Percentiles rank a stretch among this genome's conserved stretches.
These are phyloP conservation scores for Penicillium nordicum DNA, from an alignment of 2,329 filamentous ascomycete species.

Conservation along the genomic window DNA sequence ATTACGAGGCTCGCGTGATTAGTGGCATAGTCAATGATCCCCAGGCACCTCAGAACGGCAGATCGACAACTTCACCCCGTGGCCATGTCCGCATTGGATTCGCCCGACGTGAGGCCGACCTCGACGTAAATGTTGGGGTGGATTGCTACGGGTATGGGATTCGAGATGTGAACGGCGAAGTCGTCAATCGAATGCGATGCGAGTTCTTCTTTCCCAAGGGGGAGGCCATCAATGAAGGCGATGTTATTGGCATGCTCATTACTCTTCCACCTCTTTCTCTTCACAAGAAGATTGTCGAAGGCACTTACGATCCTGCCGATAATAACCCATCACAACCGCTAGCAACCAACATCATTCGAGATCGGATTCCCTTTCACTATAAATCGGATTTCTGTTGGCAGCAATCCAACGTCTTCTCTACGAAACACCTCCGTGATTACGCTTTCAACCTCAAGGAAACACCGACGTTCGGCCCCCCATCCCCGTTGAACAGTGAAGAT, in stretches of 20 bases:
- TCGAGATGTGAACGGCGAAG: slow-evolving; percentile 84
- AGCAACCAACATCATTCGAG: slow-evolving; percentile 79
- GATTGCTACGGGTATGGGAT: slow-evolving; percentile 96
- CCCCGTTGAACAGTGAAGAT: slow-evolving; percentile 63
- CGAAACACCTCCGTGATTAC: slow-evolving; percentile 79
- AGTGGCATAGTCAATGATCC: slow-evolving; percentile 54
- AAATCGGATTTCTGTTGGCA: slow-evolving; percentile 94
- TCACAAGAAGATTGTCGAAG: slow-evolving; percentile 83
- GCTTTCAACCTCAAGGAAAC: slow-evolving; percentile 46
- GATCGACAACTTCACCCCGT: slow-evolving; percentile 26
- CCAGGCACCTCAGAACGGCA: slow-evolving; percentile 21
- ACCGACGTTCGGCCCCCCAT: slow-evolving; percentile 48
- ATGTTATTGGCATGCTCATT: slow-evolving; percentile 92
- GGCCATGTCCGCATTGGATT: slow-evolving; percentile 51
- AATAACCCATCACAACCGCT: slow-evolving; percentile 55
- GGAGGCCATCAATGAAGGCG: slow-evolving; percentile 79
- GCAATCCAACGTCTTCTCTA: slow-evolving; percentile 59
- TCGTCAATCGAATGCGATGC: slow-evolving; percentile 89
- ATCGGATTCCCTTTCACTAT: slow-evolving; percentile 90
- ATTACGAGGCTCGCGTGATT: slow-evolving; percentile 89
- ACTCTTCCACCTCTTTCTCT: slow-evolving; percentile 79
- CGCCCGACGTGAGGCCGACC: slow-evolving; percentile 45
- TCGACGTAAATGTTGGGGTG: slow-evolving; percentile 65
- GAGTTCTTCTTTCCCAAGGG: slow-evolving; percentile 79
- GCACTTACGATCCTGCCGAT: slow-evolving; percentile 80